Conservation (phyloP, 2,329 filamentous ascomycete genomes). For the Fusarium foetens region DNA sequence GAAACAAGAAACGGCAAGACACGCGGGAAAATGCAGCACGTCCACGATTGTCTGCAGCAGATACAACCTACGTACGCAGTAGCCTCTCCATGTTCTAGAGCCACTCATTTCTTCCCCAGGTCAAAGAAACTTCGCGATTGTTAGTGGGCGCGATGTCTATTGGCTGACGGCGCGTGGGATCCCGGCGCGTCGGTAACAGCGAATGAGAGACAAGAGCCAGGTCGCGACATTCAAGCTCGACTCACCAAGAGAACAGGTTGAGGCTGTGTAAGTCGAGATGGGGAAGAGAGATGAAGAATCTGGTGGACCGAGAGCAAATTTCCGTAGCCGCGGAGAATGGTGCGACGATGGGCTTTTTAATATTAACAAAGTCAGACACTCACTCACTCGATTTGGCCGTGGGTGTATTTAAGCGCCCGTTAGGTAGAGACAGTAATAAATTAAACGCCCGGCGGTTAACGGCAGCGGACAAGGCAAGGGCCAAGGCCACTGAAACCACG, state of each 20-base stretch:
- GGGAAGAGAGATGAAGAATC: constrained; percentile 4
- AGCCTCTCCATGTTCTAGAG: constrained; percentile 17
- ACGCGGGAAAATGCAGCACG: constrained; percentile 4
- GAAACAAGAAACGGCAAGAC: constrained; percentile 37
- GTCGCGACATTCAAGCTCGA: constrained; percentile 7
- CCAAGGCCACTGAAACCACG: constrained; percentile 34
- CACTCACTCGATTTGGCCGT: background rate
- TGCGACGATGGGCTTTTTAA: constrained; percentile 36
- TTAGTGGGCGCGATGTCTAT: constrained; percentile 28
- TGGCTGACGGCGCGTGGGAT: constrained; percentile 30
- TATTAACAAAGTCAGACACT: background rate
- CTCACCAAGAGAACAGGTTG: background rate
- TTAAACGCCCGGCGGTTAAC: constrained; percentile 40
- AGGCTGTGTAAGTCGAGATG: constrained; percentile 31
- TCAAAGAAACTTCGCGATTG: constrained; percentile 3
- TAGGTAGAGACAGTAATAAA: background rate
- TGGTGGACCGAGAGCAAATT: constrained; percentile 36
- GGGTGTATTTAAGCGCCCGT: constrained; percentile 33
- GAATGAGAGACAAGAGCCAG: constrained; percentile 33
- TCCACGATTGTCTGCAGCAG: constrained; percentile 19
- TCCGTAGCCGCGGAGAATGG: constrained; percentile 42
- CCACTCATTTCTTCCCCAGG: constrained; percentile 11
- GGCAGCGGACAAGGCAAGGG: constrained; percentile 1
- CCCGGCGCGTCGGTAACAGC: constrained; percentile 37
- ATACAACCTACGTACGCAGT: background rate